Evolutionary conservation across 106 monocot genomes (phyloP).

Genomic region (Phalaenopsis aphrodite): DNA sequence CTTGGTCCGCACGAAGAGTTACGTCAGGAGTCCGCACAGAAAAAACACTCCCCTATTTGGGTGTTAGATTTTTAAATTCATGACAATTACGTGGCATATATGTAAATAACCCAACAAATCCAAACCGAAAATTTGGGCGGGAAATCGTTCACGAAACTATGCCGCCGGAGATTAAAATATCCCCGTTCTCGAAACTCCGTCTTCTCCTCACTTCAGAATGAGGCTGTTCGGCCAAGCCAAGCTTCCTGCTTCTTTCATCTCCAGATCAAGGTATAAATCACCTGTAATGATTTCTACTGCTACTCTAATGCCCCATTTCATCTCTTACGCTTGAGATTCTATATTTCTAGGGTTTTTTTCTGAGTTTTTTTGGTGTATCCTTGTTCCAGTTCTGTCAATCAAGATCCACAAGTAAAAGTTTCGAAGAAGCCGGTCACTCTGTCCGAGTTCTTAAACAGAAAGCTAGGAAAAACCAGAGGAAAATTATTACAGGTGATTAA

Average conservation of each 20-base stretch:
- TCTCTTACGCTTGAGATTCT: not conserved
- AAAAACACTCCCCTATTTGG: no score
- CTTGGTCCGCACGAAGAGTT: no score
- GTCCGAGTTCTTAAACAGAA: slow-evolving; percentile 44
- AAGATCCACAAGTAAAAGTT: slow-evolving; percentile 11
- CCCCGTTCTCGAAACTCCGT: not conserved
- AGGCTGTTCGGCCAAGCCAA: slow-evolving; percentile 49
- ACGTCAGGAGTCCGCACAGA: no score
- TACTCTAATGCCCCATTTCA: not conserved
- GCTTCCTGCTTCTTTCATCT: slow-evolving; percentile 29
- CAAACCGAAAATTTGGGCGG: not conserved
- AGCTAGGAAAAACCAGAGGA: slow-evolving; percentile 25
- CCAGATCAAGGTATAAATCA: slow-evolving; percentile 26
- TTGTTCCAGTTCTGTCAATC: slow-evolving; percentile 12
- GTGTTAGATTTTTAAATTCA: no score
- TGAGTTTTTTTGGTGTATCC: not conserved
- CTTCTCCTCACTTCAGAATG: not conserved
- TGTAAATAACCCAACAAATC: no score
- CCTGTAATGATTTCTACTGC: not conserved
- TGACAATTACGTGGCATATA: no score
- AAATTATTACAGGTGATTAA: slow-evolving; percentile 29
- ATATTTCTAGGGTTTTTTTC: not conserved
- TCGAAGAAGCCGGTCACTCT: slow-evolving; percentile 41
- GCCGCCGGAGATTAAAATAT: not conserved
- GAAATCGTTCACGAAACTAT: not conserved